phyloP scores from a whole-genome alignment of 2,329 filamentous ascomycete species.

The Hypoxylon sp. region DNA sequence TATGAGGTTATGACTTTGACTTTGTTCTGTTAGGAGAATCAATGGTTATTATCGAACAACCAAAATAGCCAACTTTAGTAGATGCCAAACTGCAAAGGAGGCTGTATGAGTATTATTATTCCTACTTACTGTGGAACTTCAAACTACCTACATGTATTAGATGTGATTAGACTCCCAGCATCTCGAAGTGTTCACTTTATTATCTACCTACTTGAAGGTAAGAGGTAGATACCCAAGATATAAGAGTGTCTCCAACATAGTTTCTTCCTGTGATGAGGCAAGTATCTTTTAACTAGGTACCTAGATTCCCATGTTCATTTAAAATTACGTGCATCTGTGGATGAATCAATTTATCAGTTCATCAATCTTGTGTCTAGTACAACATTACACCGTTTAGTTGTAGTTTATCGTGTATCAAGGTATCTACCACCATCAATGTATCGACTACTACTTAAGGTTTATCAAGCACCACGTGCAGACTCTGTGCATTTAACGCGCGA shows the following conservation, averaged over 20 bases:
- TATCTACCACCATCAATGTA: neutral
- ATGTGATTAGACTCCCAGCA: too few species aligned
- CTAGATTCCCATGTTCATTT: neutral
- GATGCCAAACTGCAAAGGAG: too few species aligned
- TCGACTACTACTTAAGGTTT: neutral
- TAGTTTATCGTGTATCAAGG: neutral
- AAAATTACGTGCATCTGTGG: neutral
- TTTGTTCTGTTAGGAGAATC: neutral
- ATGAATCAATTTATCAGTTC: neutral
- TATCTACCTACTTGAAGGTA: too few species aligned
- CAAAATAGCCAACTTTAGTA: neutral
- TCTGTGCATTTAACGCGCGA: too few species aligned
- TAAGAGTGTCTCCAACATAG: too few species aligned
- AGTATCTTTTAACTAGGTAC: neutral
- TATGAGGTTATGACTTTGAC: neutral
- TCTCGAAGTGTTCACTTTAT: too few species aligned
- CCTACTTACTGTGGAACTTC: too few species aligned
- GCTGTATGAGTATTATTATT: too few species aligned
- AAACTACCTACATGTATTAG: too few species aligned
- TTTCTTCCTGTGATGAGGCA: neutral
- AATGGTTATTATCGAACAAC: neutral
- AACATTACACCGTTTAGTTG: neutral
- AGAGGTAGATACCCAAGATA: too few species aligned
- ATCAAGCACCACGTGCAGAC: too few species aligned
- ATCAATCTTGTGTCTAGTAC: neutral